phyloP scores from a whole-genome alignment of 306 rosid genomes.

The Inga laurina region DNA sequence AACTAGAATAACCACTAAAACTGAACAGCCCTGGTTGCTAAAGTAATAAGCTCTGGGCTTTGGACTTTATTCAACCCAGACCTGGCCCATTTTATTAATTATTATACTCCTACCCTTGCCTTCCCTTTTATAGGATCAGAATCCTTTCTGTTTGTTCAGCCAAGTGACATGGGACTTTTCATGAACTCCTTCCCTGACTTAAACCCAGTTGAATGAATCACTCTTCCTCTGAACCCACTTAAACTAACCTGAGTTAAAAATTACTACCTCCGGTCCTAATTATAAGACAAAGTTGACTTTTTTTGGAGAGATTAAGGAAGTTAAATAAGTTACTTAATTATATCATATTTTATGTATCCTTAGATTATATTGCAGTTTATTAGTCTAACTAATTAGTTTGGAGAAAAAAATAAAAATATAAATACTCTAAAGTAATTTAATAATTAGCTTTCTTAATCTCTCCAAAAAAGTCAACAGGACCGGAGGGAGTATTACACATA shows the following conservation, averaged over 20 bases:
- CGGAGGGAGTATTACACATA: not conserved
- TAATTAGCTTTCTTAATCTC: too few species aligned
- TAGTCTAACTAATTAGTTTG: too few species aligned
- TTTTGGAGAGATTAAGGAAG: too few species aligned
- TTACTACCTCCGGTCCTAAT: not conserved
- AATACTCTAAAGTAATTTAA: too few species aligned
- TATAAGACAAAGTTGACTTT: too few species aligned
- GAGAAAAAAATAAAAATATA: too few species aligned
- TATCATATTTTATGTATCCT: too few species aligned
- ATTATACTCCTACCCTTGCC: not conserved
- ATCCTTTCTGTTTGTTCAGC: not conserved
- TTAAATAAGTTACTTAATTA: too few species aligned
- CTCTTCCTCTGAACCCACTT: not conserved
- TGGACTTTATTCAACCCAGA: not conserved
- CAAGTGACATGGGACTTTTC: not conserved
- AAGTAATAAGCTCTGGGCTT: not conserved
- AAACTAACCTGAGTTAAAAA: not conserved
- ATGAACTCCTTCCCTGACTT: not conserved
- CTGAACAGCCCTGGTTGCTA: not conserved
- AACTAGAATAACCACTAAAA: not conserved
- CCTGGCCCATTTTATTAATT: not conserved
- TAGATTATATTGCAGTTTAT: too few species aligned
- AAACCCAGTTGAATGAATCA: not conserved
- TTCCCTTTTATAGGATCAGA: not conserved
- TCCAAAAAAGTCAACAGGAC: too few species aligned